Evolutionary conservation across 2,329 filamentous ascomycete genomes (phyloP).

Genomic region (Phaeosphaeria sp.): DNA sequence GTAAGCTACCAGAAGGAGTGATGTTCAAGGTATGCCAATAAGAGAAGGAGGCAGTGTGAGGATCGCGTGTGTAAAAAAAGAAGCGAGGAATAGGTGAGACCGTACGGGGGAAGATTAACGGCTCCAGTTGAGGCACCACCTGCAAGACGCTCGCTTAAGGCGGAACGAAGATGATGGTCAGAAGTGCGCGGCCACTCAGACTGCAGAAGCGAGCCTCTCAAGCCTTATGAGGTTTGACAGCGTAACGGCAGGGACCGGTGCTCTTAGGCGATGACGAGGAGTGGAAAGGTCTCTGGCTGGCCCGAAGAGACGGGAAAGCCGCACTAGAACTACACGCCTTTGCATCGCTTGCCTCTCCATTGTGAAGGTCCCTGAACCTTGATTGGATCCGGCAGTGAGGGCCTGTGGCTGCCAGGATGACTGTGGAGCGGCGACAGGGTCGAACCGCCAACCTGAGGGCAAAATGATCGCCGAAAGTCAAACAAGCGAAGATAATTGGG

Average conservation of each 20-base stretch:
- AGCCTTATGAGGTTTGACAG: constrained; percentile 42
- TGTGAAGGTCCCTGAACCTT: constrained; percentile 18
- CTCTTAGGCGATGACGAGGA: constrained; percentile 27
- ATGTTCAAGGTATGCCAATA: constrained; percentile 41
- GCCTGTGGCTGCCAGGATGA: constrained; percentile 39
- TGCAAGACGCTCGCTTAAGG: constrained; percentile 46
- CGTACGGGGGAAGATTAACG: constrained; percentile 44
- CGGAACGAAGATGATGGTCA: constrained; percentile 47
- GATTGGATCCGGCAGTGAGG: constrained; percentile 36
- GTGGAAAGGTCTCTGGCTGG: constrained; percentile 31
- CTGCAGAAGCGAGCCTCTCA: constrained; percentile 32
- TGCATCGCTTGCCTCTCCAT: constrained; percentile 45
- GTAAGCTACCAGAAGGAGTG: constrained; percentile 27
- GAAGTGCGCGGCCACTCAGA: constrained; percentile 44
- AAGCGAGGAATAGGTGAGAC: constrained; percentile 34
- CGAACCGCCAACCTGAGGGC: constrained; percentile 45
- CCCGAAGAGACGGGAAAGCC: constrained; percentile 36
- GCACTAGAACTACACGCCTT: constrained; percentile 38
- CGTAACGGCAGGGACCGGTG: constrained; percentile 36
- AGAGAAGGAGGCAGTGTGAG: constrained; percentile 34
- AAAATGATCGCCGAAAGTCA: constrained; percentile 40
- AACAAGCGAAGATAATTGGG: constrained; percentile 17
- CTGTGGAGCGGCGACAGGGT: constrained; percentile 35
- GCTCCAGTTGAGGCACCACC: constrained; percentile 35
- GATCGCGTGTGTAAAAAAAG: constrained; percentile 45